Conservation (phyloP, 1,284 basidiomycete species). For the Ustilago sp. region DNA sequence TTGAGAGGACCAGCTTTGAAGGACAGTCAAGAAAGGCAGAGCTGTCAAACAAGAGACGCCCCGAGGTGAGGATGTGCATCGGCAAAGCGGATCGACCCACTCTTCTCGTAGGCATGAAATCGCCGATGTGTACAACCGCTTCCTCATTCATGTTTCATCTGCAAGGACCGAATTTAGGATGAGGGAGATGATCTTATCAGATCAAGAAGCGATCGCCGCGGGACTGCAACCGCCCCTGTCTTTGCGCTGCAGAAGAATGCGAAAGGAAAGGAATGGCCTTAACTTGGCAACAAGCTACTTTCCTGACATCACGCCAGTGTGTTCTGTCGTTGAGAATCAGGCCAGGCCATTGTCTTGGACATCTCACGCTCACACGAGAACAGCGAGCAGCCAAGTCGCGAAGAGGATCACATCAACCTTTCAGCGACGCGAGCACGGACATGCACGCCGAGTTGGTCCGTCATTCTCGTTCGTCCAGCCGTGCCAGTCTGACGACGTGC, state of each 20-base stretch:
- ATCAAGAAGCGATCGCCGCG: constrained; percentile 9
- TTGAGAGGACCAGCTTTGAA: not conserved
- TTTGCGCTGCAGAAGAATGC: not conserved
- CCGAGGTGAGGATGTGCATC: not conserved
- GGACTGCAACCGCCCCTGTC: not conserved
- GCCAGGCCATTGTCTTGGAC: not conserved
- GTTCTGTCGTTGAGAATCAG: not conserved
- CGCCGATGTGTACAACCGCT: constrained; percentile 4
- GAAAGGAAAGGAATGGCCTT: too few relatives aligned
- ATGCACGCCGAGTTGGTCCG: too few relatives aligned
- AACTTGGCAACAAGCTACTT: not conserved
- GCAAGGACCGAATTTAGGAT: not conserved
- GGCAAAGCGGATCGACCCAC: constrained; percentile 8
- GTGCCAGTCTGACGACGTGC: not conserved
- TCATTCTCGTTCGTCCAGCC: too few relatives aligned
- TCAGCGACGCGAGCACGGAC: not conserved
- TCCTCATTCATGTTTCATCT: not conserved
- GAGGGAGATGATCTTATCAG: constrained; percentile 21
- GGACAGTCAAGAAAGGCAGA: not conserved
- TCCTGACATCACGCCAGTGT: not conserved
- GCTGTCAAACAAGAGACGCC: not conserved
- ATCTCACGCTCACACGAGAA: not conserved
- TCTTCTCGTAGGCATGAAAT: not conserved
- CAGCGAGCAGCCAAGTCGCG: not conserved
- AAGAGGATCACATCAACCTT: not conserved